phyloP scores from a whole-genome alignment of 257 asterid genomes.

The Solanum appendiculatum region DNA sequence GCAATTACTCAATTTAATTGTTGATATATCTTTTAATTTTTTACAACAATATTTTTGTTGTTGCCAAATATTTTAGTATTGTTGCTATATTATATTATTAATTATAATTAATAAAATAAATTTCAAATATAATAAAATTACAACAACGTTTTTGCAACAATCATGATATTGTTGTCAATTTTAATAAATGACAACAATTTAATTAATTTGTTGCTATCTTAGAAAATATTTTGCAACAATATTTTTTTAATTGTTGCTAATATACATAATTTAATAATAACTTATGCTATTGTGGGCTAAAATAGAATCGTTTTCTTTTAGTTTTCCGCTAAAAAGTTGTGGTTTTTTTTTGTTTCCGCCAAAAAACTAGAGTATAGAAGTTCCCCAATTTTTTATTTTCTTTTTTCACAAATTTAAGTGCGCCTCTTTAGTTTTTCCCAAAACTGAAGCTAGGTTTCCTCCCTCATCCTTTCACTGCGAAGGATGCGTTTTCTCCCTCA shows the following conservation, averaged over 20 bases:
- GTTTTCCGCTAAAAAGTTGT: not conserved
- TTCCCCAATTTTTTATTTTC: not conserved
- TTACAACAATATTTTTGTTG: not conserved
- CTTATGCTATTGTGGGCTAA: not conserved
- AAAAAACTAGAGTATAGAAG: not conserved
- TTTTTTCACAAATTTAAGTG: not conserved
- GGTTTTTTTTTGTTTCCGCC: not conserved
- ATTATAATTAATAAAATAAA: too few species aligned
- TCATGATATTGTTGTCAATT: not conserved
- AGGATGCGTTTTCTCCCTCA: too few species aligned
- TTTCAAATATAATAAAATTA: too few species aligned
- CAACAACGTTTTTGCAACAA: not conserved
- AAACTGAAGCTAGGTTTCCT: not conserved
- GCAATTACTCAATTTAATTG: not conserved
- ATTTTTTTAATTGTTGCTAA: not conserved
- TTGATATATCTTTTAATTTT: not conserved
- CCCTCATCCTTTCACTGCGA: too few species aligned
- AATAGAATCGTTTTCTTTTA: too few species aligned
- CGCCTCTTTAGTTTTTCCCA: too few species aligned
- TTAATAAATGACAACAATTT: too few species aligned
- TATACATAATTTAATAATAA: too few species aligned
- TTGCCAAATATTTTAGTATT: not conserved
- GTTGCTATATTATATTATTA: not conserved
- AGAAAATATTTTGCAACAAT: not conserved
- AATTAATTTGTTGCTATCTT: not conserved